Percentiles rank a stretch among this genome's conserved stretches.
Evolutionary conservation across 2,329 filamentous ascomycete species (phyloP).

Genomic region (Cytospora schulzeri): DNA sequence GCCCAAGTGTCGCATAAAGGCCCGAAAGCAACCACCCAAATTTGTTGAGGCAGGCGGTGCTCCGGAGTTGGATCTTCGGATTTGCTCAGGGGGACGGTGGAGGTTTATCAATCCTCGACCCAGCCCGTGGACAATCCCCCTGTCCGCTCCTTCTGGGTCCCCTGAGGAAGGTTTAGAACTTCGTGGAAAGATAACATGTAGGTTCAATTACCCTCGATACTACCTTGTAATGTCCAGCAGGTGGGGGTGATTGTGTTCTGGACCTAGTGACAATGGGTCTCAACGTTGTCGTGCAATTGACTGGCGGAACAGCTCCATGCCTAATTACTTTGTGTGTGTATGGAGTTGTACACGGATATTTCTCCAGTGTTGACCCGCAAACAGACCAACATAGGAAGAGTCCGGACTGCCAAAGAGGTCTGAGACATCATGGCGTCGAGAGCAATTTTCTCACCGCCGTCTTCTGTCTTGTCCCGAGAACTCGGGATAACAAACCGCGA

Average conservation of each 20-base stretch:
- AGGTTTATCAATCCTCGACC: not conserved
- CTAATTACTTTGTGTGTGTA: no score
- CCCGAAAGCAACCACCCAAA: not conserved
- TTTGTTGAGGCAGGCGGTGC: not conserved
- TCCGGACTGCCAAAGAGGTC: not conserved
- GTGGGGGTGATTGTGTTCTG: not conserved
- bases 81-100: not conserved
- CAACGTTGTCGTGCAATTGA: no score
- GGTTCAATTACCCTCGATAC: not conserved
- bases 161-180: not conserved
- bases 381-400: not conserved
- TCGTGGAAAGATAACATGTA: not conserved
- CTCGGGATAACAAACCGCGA: not conserved
- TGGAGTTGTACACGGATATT: not conserved
- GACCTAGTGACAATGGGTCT: no score
- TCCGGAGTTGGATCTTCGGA: not conserved
- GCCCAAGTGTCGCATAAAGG: not conserved
- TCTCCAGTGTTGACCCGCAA: not conserved
- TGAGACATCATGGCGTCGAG: not conserved
- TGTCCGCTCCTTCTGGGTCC: not conserved
- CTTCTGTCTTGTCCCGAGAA: not conserved
- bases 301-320: no score
- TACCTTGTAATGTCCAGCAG: not conserved
- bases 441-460: not conserved
- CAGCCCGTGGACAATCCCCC: not conserved